Evolutionary conservation across 441 rosid species (phyloP).

Genomic region (Dalechampia spathulata): DNA sequence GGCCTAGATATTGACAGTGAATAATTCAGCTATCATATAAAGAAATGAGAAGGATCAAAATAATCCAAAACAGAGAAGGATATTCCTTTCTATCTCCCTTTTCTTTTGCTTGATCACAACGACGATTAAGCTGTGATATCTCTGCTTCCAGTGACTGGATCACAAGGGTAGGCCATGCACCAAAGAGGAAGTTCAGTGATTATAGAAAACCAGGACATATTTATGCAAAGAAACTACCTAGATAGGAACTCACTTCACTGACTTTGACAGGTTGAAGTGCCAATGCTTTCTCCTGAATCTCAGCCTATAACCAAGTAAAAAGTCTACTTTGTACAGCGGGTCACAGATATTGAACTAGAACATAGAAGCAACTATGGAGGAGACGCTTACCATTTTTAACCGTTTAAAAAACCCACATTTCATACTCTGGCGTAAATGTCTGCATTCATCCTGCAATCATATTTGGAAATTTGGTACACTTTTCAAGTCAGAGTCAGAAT

Average conservation of each 20-base stretch:
- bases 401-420: conserved; percentile 64
- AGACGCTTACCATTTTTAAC: conserved; percentile 64
- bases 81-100: conserved; percentile 76
- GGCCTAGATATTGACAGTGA: too few species aligned
- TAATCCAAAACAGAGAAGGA: too few species aligned
- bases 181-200: conserved; percentile 6
- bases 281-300: conserved; percentile 69
- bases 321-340: conserved; percentile 14
- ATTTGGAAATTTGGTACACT: conserved; percentile 23
- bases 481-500: conserved; percentile 35
- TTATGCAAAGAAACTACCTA: not conserved
- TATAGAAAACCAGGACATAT: conserved; percentile 4
- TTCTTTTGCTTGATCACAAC: conserved; percentile 90
- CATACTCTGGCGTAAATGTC: conserved; percentile 53
- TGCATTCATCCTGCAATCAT: conserved; percentile 83
- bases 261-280: conserved; percentile 60
- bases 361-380: conserved; percentile 6
- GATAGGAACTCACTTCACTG: conserved; percentile 50
- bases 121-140: conserved; percentile 57
- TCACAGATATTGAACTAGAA: conserved; percentile 11
- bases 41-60: too few species aligned
- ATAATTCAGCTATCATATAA: too few species aligned
- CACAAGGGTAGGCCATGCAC: conserved; percentile 31
- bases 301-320: conserved; percentile 51
- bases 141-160: conserved; percentile 72